Evolutionary conservation across 208 protist species (phyloP).

Genomic region (Angomonas ambiguus): DNA sequence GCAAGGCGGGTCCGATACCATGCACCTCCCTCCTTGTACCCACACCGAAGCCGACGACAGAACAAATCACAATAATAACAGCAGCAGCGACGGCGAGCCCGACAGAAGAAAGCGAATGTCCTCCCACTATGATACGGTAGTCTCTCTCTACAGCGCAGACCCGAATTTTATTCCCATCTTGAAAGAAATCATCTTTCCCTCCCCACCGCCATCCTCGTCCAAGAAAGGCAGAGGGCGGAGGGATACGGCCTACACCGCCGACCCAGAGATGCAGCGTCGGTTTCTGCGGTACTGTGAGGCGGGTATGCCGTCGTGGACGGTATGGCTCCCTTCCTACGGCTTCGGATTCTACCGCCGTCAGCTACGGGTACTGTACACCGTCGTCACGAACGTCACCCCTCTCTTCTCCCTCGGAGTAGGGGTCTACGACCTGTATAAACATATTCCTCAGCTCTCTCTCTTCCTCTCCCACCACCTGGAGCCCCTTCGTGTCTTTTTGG

Average conservation of each 20-base stretch:
- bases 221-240: too few relatives aligned
- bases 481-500: conserved; percentile 17
- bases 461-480: conserved; percentile 50
- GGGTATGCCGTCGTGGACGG: conserved; percentile 72
- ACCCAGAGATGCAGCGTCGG: conserved; percentile 45
- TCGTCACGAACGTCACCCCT: conserved; percentile 62
- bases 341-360: conserved; percentile 45
- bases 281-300: conserved; percentile 70
- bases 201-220: conserved; percentile 54
- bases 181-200: conserved; percentile 67
- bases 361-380: conserved; percentile 54
- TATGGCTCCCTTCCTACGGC: background rate
- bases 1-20: too few relatives aligned
- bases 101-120: conserved; percentile 23
- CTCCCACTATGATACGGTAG: conserved; percentile 51
- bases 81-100: too few relatives aligned
- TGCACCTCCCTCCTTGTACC: too few relatives aligned
- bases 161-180: conserved; percentile 68
- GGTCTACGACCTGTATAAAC: conserved; percentile 80
- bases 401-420: conserved; percentile 69
- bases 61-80: too few relatives aligned
- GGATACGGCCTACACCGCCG: too few relatives aligned
- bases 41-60: too few relatives aligned
- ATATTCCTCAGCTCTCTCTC: conserved; percentile 64
- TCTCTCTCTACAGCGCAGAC: conserved; percentile 68